Base-by-base conservation (phyloP, 345 rosid genomes). In the Streptanthus diversifolius region DNA sequence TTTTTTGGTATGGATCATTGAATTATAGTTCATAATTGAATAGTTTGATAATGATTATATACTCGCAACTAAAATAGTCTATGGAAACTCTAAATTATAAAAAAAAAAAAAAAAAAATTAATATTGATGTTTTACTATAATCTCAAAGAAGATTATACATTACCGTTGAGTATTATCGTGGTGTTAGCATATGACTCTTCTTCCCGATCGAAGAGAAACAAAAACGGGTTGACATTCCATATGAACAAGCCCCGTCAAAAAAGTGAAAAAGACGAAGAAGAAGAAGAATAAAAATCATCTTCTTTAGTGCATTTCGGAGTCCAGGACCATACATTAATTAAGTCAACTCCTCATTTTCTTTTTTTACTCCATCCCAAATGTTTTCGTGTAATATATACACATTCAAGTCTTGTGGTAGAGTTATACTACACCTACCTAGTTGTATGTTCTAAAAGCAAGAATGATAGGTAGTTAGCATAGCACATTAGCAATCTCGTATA, bases 261-360 rank as follows among this genome's bases (percentile, higher is more conserved):
- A 56, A 18, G 51, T 44, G 49, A 37, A 25, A 27, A 24, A 41
- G 40, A 29, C 44, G 15, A 54, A 73, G 24, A 17, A 14, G 36
- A 53, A 35, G 8, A 41, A 73, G 41, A 32, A 66, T 33, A 65
- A 18, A 49, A 27, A 47, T 15, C 52, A 30, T 29, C 43, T 48
- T 73, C 25, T 44, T 43, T 61, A 53, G 14, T 72, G 57, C 66
- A 56, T 73, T 56, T 56, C 25, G 62, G 53, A 29, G 60, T 11
- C 8, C 35, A 10, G 69, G 77, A 73, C 72, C 77, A 74, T 36
- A 3, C 72, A 66, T 47, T 17, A 33, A 13, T n/a, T 4, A 12
- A 74, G 71, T 73, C 72, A 57, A 36, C 15, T 57, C 35, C 7
- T 57, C 37, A 10, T 49, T 27, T 7, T 54, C 22, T 18, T 17